These are phyloP conservation scores for Pestalotiopsis sp. DNA, from an alignment of 2,329 filamentous ascomycete genomes.

Conservation along the genomic window DNA sequence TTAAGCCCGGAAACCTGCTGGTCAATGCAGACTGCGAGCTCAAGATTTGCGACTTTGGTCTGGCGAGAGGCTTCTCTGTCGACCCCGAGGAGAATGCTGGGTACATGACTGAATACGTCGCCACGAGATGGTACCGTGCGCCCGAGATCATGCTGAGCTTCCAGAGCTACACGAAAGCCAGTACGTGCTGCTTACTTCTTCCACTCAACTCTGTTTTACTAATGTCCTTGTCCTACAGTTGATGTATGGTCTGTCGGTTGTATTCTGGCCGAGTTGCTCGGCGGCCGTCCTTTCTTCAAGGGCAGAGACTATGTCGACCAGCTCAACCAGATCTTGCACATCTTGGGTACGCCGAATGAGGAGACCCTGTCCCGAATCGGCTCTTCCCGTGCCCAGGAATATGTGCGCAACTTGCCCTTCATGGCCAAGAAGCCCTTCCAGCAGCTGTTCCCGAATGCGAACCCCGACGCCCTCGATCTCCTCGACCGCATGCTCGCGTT, in stretches of 20 bases:
- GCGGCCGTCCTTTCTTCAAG: slow-evolving; percentile 98
- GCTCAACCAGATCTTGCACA: slow-evolving; percentile 98
- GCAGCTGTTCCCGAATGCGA: slow-evolving; percentile 88
- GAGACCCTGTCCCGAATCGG: slow-evolving; percentile 93
- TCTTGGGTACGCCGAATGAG: slow-evolving; percentile 94
- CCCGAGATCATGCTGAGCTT: slow-evolving; percentile 99
- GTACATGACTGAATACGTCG: slow-evolving; percentile 99
- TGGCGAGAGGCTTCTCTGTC: slow-evolving; percentile 94
- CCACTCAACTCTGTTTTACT: too few species aligned
- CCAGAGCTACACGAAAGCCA: slow-evolving; percentile 99
- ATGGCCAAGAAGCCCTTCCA: slow-evolving; percentile 95
- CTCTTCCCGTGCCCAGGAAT: slow-evolving; percentile 94
- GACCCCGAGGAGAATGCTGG: slow-evolving; percentile 99
- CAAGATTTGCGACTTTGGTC: slow-evolving; percentile 98
- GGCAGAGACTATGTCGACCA: slow-evolving; percentile 99
- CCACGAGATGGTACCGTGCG: slow-evolving; percentile 91
- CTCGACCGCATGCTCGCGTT: slow-evolving; percentile 98
- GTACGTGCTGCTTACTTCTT: slow-evolving; percentile 64
- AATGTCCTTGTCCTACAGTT: slow-evolving; percentile 57
- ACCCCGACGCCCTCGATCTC: slow-evolving; percentile 92
- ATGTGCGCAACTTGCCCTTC: slow-evolving; percentile 92
- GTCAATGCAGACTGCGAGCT: slow-evolving; percentile 99
- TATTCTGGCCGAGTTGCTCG: slow-evolving; percentile 93
- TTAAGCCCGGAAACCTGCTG: slow-evolving; percentile 95
- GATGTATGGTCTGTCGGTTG: slow-evolving; percentile 99